Percentiles rank a stretch among this genome's conserved stretches.
phyloP scores from a whole-genome alignment of 163 green algal species.

The Chlorella variabilis region DNA sequence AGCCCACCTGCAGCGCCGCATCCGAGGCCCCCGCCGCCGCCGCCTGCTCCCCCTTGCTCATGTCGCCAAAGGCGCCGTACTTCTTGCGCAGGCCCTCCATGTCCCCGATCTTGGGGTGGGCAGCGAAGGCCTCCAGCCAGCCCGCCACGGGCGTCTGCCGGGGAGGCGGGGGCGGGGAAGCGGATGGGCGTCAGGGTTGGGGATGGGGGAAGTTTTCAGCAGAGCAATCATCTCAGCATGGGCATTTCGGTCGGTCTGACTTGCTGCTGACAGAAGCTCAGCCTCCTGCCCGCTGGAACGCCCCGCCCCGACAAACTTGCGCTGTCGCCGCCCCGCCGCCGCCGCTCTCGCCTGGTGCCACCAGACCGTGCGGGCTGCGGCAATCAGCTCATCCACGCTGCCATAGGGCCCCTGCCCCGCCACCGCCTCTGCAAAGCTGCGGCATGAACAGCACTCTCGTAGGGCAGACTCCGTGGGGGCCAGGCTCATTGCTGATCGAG shows the following conservation, averaged over 20 bases:
- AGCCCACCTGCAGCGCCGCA: constrained; percentile 9
- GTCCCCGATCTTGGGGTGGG: constrained; percentile 91
- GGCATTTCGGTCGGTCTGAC: no score
- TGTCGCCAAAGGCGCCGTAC: constrained; percentile 62
- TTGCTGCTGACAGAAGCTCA: no score
- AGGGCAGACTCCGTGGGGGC: background rate
- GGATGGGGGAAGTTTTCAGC: no score
- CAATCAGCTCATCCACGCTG: constrained; percentile 43
- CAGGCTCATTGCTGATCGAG: background rate
- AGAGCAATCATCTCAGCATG: background rate
- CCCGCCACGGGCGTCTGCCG: constrained; percentile 69
- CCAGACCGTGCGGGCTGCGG: constrained; percentile 58
- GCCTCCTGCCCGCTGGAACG: no score
- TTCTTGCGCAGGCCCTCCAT: constrained; percentile 59
- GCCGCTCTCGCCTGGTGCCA: constrained; percentile 57
- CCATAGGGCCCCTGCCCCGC: constrained; percentile 46
- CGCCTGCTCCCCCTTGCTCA: constrained; percentile 75
- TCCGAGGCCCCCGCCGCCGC: constrained; percentile 17
- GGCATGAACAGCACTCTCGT: constrained; percentile 38
- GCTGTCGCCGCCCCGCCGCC: no score
- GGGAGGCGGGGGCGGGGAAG: background rate
- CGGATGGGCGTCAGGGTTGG: background rate
- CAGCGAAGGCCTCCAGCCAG: constrained; percentile 92
- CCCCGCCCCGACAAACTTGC: no score
- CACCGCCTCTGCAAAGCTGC: constrained; percentile 40